These are phyloP conservation scores for Acacia pycnantha DNA, from an alignment of 331 rosid genomes.

Conservation along the genomic window DNA sequence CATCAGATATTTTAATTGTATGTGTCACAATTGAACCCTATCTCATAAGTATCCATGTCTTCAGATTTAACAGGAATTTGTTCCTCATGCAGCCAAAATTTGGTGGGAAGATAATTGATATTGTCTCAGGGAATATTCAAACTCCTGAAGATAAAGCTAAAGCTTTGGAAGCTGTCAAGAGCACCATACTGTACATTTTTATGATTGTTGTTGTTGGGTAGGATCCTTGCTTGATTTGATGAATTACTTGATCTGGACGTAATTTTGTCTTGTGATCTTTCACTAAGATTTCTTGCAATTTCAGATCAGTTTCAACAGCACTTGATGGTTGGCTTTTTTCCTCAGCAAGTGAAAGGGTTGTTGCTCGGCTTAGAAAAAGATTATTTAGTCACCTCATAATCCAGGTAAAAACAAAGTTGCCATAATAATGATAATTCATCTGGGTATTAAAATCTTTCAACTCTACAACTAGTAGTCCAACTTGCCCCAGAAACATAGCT, in stretches of 20 bases:
- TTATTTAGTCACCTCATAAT: constrained; percentile 70
- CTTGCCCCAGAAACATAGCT: not conserved
- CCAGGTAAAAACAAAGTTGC: constrained; percentile 50
- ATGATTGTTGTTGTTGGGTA: constrained; percentile 69
- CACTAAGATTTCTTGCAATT: constrained; percentile 30
- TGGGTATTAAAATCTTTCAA: not conserved
- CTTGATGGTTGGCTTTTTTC: constrained; percentile 74
- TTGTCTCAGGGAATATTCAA: constrained; percentile 57
- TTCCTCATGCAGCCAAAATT: constrained; percentile 63
- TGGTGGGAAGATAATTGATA: constrained; percentile 81
- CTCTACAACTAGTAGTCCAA: not conserved
- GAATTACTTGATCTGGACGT: not conserved
- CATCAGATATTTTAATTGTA: constrained; percentile 65
- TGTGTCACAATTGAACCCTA: constrained; percentile 14
- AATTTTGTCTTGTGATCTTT: constrained; percentile 7
- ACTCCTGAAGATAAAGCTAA: constrained; percentile 57
- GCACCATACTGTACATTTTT: constrained; percentile 59
- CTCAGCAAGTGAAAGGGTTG: constrained; percentile 84
- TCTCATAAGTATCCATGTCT: not conserved
- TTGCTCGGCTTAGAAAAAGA: constrained; percentile 70
- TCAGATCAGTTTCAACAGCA: constrained; percentile 77
- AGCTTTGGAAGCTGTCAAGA: constrained; percentile 65
- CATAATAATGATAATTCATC: not conserved
- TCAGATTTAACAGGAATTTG: constrained; percentile 26
- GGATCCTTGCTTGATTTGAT: constrained; percentile 13